Conservation (phyloP, 1,284 basidiomycete genomes). For the Trametes versicolor region DNA sequence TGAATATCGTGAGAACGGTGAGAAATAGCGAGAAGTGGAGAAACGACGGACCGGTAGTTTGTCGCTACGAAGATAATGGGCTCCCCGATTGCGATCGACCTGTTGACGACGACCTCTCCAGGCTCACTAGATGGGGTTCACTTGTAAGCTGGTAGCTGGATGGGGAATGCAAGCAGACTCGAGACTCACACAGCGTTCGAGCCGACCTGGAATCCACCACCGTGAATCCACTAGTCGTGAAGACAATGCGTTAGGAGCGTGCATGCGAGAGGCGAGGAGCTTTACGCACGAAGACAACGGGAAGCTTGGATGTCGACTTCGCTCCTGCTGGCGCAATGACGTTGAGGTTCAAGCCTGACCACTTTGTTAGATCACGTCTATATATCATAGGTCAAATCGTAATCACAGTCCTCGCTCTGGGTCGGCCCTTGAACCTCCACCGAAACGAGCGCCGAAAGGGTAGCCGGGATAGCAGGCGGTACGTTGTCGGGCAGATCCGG, state of each 20-base stretch:
- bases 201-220: slow-evolving; percentile 12
- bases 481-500: not conserved
- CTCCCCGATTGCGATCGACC: slow-evolving; percentile 47
- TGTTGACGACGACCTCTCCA: slow-evolving; percentile 40
- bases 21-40: not conserved
- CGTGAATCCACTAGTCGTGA: slow-evolving; percentile 17
- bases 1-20: not conserved
- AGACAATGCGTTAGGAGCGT: not conserved
- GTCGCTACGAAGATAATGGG: slow-evolving; percentile 33
- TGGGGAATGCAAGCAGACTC: not conserved
- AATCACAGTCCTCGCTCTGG: slow-evolving; percentile 48
- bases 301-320: slow-evolving; percentile 52
- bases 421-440: slow-evolving; percentile 31
- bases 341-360: slow-evolving; percentile 62
- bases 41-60: slow-evolving; percentile 24
- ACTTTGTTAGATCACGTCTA: not conserved
- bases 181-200: slow-evolving; percentile 6
- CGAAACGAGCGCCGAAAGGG: slow-evolving; percentile 24
- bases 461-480: slow-evolving; percentile 34
- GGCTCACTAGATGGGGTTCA: not conserved
- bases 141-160: not conserved
- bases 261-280: slow-evolving; percentile 1
- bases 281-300: slow-evolving; percentile 59
- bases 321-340: slow-evolving; percentile 57
- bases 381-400: slow-evolving; percentile 37